Base-by-base conservation (phyloP, 2,329 filamentous ascomycete species). In the Helotiales sp. region DNA sequence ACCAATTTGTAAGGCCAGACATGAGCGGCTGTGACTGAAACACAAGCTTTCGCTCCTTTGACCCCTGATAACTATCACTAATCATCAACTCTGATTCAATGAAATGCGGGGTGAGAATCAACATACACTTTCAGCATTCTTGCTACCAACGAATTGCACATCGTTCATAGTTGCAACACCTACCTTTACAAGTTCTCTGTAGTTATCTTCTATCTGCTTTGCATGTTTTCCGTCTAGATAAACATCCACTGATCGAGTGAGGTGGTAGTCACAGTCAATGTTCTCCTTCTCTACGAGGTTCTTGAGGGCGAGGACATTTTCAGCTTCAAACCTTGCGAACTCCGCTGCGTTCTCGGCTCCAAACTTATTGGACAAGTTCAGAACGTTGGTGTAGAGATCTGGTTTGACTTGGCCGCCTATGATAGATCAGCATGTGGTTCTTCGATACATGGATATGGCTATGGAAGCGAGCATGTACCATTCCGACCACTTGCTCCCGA, bases 1-100 rank as follows among this genome's bases (percentile, higher is more conserved):
- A 86, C 77, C 13, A 86, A 74, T 64, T 86, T 87, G 68, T 86
- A 86, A 1, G 84, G 83, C 79, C 80, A 83, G 24, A 83, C 17
- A 31, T 54, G 52, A 1, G 50, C 65, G 5, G 66, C 62, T 27
- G 63, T 62, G 38, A 58, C 64, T 2, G 63, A 53, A n/a, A 58
- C 55, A 24, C 60, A 63, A 9, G 46, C 60, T 38, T 57, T 58
- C 0, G 65, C 65, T 15, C 58, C 65, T 56, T 68, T 69, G 3
- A 69, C 59, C 17, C 66, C 66, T 5, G 59, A 51, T 1, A 56
- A 19, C 54, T 56, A n/a, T 36, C n/a, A n/a, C n/a, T 36, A 5
- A 10, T 5, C 17, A 12, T 36, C 5, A 15, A 8, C 15, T 36
- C 34, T 36, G 10, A n/a, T n/a, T 36, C 13, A 8, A 36, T n/a